Conservation (phyloP, 768 basidiomycete species). For the Leccinum imitatum region DNA sequence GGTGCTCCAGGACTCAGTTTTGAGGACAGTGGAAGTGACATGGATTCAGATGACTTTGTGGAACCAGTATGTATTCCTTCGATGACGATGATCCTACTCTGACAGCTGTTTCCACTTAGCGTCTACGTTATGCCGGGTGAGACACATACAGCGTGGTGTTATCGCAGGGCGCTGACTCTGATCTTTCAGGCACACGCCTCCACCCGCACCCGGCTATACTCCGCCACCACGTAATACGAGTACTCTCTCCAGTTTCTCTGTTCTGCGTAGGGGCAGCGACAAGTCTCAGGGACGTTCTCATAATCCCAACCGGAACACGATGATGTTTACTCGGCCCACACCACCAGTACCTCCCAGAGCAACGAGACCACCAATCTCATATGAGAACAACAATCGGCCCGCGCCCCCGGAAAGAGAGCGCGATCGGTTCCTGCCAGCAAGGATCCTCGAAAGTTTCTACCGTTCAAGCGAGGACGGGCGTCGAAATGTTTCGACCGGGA, state of each 20-base stretch:
- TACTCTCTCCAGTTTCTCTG: constrained; percentile 15
- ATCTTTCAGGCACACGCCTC: constrained; percentile 23
- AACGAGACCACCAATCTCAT: constrained; percentile 6
- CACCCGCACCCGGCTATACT: constrained; percentile 16
- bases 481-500: constrained; percentile 15
- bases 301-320: constrained; percentile 12
- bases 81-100: background rate
- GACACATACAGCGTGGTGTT: background rate
- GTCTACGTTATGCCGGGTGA: constrained; percentile 18
- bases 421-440: constrained; percentile 24
- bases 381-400: constrained; percentile 17
- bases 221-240: constrained; percentile 20
- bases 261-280: constrained; percentile 17
- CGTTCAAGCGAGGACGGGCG: constrained; percentile 25
- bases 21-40: constrained; percentile 30
- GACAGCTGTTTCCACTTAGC: constrained; percentile 12
- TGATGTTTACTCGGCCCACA: constrained; percentile 9
- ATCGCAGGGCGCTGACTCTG: constrained; percentile 1
- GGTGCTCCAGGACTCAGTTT: constrained; percentile 11
- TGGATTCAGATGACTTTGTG: constrained; percentile 26
- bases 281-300: constrained; percentile 14
- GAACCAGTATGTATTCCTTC: constrained; percentile 10
- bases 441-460: constrained; percentile 24
- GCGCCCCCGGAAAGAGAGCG: constrained; percentile 22
- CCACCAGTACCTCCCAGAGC: constrained; percentile 10